phyloP scores from a whole-genome alignment of 306 rosid genomes.

The Glycine soja region DNA sequence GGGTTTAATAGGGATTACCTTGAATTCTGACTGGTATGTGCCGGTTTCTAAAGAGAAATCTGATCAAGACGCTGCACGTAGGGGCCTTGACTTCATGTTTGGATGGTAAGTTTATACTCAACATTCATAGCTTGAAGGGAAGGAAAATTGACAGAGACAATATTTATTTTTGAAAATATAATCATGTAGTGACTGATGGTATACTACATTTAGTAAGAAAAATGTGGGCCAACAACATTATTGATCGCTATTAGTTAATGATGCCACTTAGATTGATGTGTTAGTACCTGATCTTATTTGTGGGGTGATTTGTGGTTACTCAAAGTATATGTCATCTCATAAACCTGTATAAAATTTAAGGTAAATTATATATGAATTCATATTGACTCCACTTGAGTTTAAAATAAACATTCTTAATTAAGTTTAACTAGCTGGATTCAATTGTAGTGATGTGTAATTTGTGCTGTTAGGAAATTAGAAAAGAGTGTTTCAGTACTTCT shows the following conservation, averaged over 20 bases:
- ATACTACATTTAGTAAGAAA: not conserved
- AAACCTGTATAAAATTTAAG: constrained; percentile 1
- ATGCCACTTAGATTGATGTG: too few relatives aligned
- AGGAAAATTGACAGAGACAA: constrained; percentile 8
- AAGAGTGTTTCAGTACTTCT: constrained; percentile 1
- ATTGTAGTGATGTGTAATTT: constrained; percentile 14
- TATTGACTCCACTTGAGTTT: constrained; percentile 25
- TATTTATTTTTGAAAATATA: constrained; percentile 24
- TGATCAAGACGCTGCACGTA: constrained; percentile 58
- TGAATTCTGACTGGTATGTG: constrained; percentile 60
- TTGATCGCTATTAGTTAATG: not conserved
- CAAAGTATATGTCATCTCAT: constrained; percentile 4
- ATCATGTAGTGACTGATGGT: constrained; percentile 7
- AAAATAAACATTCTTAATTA: not conserved
- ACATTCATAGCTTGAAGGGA: constrained; percentile 29
- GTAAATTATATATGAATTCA: constrained; percentile 14
- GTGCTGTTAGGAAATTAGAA: constrained; percentile 14
- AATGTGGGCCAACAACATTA: not conserved
- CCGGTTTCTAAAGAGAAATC: constrained; percentile 49
- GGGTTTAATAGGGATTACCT: constrained; percentile 69
- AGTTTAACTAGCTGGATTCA: constrained; percentile 20
- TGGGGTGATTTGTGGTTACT: constrained; percentile 11
- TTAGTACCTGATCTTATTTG: too few relatives aligned
- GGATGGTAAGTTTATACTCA: constrained; percentile 66
- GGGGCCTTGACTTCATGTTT: constrained; percentile 71